A percentile compares a stretch with the other conserved stretches of the same genome.
Conservation (phyloP, 345 rosid species). For the Rhodamnia rubescens region DNA sequence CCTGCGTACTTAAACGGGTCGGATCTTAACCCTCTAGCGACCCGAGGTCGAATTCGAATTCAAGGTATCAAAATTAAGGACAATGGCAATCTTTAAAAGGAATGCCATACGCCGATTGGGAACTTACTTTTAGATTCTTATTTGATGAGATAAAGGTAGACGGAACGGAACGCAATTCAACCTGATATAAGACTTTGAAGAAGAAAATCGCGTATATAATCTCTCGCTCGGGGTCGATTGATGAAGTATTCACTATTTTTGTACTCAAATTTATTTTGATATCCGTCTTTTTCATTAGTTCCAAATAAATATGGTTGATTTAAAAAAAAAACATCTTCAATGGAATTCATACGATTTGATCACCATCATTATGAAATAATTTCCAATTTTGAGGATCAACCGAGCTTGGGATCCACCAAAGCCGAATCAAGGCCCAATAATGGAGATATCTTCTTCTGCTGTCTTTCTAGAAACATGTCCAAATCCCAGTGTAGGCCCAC, state of each 20-base stretch:
- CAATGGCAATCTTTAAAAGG: too few species aligned
- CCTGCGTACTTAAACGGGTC: too few species aligned
- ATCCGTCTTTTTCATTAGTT: background rate
- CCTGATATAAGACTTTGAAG: background rate
- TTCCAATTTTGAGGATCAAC: background rate
- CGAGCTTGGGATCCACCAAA: background rate
- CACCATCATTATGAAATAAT: background rate
- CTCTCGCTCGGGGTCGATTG: background rate
- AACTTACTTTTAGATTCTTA: too few species aligned
- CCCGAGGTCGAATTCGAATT: too few species aligned
- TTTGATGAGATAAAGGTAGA: background rate
- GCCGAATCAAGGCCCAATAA: background rate
- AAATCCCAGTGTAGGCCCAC: background rate
- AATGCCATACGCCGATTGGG: too few species aligned
- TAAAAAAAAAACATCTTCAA: background rate
- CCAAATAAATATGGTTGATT: background rate
- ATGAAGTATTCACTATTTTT: rapidly evolving
- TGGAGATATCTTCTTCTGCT: background rate
- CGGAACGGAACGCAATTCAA: background rate
- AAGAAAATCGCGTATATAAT: background rate
- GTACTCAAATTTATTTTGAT: background rate
- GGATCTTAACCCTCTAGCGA: too few species aligned
- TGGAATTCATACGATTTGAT: background rate
- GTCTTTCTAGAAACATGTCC: background rate
- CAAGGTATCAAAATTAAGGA: too few species aligned